A percentile compares a stretch with the other conserved stretches of the same genome.
Conservation (phyloP, 345 rosid species). For the Conringia planisiliqua region DNA sequence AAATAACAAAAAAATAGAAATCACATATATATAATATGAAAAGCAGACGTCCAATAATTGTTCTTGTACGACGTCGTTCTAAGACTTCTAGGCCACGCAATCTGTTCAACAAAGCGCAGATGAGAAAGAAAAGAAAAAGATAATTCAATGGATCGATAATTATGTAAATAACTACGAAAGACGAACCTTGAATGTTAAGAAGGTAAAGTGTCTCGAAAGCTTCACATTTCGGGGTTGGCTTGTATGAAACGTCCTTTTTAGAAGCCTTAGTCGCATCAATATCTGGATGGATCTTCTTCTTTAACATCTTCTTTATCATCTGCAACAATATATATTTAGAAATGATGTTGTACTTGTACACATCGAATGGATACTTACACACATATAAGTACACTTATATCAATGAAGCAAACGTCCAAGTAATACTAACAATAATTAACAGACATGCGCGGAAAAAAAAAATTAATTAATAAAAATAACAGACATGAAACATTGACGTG, state of each 20-base stretch:
- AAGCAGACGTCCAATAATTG: conserved; percentile 4
- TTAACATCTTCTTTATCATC: conserved; percentile 86
- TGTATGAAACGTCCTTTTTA: conserved; percentile 33
- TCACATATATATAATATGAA: neutral
- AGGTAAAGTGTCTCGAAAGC: conserved; percentile 42
- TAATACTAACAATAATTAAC: neutral
- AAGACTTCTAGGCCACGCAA: conserved; percentile 18
- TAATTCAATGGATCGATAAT: neutral
- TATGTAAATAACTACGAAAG: neutral
- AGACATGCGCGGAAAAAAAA: neutral
- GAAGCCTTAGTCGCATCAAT: conserved; percentile 40
- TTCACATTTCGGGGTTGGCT: conserved; percentile 32
- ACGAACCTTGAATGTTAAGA: conserved; percentile 46
- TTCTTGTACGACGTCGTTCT: conserved; percentile 4
- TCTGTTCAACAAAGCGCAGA: conserved; percentile 7
- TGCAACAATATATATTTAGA: conserved; percentile 9
- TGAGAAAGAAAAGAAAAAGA: neutral
- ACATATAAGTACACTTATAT: neutral
- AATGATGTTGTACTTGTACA: neutral
- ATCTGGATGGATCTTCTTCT: conserved; percentile 90
- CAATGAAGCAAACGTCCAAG: neutral
- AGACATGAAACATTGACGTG: conserved; percentile 1
- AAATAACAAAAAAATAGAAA: neutral
- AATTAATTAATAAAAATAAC: neutral
- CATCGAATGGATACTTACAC: neutral